Percentiles rank a stretch among this genome's conserved stretches.
These are phyloP conservation scores for Stramenopiles sp. DNA, from an alignment of 352 stramenopile genomes.

Conservation along the genomic window DNA sequence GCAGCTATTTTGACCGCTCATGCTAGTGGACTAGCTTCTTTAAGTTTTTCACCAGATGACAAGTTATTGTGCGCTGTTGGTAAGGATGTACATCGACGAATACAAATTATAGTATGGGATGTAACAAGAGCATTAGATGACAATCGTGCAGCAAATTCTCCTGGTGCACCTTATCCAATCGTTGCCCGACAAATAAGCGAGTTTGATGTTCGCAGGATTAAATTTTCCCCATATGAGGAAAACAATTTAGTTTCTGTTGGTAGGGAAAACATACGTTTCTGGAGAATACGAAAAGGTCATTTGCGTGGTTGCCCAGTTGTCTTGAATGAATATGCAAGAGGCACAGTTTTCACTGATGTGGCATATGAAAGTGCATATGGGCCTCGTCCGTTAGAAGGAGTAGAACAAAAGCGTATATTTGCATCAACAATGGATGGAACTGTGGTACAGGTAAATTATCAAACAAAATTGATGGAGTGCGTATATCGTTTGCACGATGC, in stretches of 20 bases:
- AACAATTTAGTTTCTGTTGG: constrained; percentile 59
- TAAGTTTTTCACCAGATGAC: constrained; percentile 29
- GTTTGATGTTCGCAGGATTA: constrained; percentile 40
- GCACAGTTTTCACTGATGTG: constrained; percentile 51
- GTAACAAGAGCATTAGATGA: constrained; percentile 19
- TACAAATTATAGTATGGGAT: constrained; percentile 49
- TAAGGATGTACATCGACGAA: constrained; percentile 35
- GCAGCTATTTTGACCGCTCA: constrained; percentile 26
- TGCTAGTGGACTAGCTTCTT: constrained; percentile 25
- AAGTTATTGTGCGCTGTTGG: constrained; percentile 35
- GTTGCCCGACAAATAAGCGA: constrained; percentile 58
- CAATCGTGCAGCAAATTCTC: background rate
- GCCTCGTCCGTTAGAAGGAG: too few species aligned
- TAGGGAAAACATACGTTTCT: constrained; percentile 71
- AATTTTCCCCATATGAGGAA: constrained; percentile 54
- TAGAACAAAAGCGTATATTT: constrained; percentile 13
- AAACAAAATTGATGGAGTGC: constrained; percentile 43
- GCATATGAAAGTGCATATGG: constrained; percentile 43
- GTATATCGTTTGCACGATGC: constrained; percentile 65
- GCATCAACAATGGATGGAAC: constrained; percentile 12
- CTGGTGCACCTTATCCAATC: constrained; percentile 20
- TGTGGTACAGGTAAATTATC: constrained; percentile 42
- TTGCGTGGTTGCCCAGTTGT: constrained; percentile 52
- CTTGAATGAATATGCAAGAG: constrained; percentile 61
- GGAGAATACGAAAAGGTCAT: constrained; percentile 38